A percentile compares a stretch with the other conserved stretches of the same genome.
These are phyloP conservation scores for Thermothelomyces thermophilus DNA, from an alignment of 2,329 filamentous ascomycete genomes.

Conservation along the genomic window DNA sequence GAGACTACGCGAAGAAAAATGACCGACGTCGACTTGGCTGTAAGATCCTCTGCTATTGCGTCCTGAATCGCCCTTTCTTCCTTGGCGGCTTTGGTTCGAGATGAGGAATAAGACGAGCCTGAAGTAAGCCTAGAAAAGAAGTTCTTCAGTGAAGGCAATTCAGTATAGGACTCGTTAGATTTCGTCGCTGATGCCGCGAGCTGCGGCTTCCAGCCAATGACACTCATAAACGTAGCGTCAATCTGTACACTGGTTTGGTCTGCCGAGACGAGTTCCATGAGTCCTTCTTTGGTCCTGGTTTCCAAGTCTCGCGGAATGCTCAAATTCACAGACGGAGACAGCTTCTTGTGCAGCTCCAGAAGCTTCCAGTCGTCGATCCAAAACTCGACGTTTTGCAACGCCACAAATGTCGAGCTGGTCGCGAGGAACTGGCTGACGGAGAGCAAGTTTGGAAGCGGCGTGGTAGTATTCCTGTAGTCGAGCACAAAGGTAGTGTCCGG, in stretches of 20 bases:
- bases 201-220: conserved; percentile 73
- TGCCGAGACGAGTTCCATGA: conserved; percentile 81
- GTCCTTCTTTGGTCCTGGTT: conserved; percentile 72
- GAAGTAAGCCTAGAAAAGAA: conserved; percentile 77
- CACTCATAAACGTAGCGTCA: conserved; percentile 81
- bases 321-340: conserved; percentile 67
- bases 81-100: conserved; percentile 50
- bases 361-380: conserved; percentile 85
- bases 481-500: conserved; percentile 85
- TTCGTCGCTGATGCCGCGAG: conserved; percentile 35
- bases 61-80: conserved; percentile 59
- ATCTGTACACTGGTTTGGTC: conserved; percentile 86
- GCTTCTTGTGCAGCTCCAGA: conserved; percentile 73
- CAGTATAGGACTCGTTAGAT: conserved; percentile 38
- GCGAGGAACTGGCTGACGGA: conserved; percentile 88
- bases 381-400: conserved; percentile 78
- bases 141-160: conserved; percentile 60
- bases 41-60: conserved; percentile 63
- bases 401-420: conserved; percentile 93
- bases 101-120: conserved; percentile 42
- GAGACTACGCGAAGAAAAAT: conserved; percentile 88
- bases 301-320: conserved; percentile 72
- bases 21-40: conserved; percentile 62
- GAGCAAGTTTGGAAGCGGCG: conserved; percentile 77
- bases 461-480: conserved; percentile 84